phyloP scores from a whole-genome alignment of 441 rosid species.

The Isatis lusitanica region DNA sequence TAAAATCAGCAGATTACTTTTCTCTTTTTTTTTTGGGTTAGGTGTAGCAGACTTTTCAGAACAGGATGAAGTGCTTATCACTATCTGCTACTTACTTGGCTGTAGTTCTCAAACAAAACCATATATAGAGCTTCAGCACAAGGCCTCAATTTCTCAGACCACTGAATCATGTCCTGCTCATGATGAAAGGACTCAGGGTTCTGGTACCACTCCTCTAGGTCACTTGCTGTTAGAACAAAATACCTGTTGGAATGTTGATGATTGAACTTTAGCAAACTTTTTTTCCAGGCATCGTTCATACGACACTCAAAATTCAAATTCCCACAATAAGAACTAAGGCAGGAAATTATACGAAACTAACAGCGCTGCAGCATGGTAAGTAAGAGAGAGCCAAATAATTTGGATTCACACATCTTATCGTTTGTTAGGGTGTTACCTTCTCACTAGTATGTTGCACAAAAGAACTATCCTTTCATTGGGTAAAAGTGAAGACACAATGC shows the following conservation, averaged over 20 bases:
- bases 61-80: slow-evolving; percentile 18
- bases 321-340: slow-evolving; percentile 17
- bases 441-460: slow-evolving; percentile 82
- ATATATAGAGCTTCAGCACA: slow-evolving; percentile 99
- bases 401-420: slow-evolving; percentile 3
- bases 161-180: slow-evolving; percentile 98
- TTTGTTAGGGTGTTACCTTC: slow-evolving; percentile 60
- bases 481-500: slow-evolving; percentile 75
- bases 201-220: slow-evolving; percentile 93
- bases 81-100: slow-evolving; percentile 76
- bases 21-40: neutral
- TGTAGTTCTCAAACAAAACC: slow-evolving; percentile 91
- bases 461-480: slow-evolving; percentile 78
- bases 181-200: slow-evolving; percentile 97
- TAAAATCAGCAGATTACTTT: slow-evolving; percentile 4
- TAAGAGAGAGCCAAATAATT: neutral
- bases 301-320: neutral
- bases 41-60: slow-evolving; percentile 4
- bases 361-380: neutral
- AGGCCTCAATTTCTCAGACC: slow-evolving; percentile 98
- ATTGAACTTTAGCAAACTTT: slow-evolving; percentile 25
- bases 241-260: slow-evolving; percentile 64
- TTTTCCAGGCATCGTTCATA: slow-evolving; percentile 17
- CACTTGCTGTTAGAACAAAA: slow-evolving; percentile 82
- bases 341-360: slow-evolving; percentile 5